Percentiles rank a stretch among this genome's conserved stretches.
phyloP scores from a whole-genome alignment of 768 basidiomycete species.

The Pleurotus salmoneostramineus region DNA sequence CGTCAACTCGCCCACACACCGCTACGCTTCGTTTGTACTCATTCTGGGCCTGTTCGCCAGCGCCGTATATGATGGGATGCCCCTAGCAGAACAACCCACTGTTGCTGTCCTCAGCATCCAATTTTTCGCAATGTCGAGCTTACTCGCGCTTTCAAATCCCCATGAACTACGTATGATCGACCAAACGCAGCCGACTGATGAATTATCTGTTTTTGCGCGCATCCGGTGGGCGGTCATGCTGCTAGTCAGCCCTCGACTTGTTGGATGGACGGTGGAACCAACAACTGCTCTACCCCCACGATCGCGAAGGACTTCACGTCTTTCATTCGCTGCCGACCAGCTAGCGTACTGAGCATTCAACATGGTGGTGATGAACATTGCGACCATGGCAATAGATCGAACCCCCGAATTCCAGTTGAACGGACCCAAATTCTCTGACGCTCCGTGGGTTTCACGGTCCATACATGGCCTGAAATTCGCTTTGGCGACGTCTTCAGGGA shows the following conservation, averaged over 20 bases:
- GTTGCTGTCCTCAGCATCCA: background rate
- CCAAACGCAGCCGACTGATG: background rate
- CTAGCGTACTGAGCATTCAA: background rate
- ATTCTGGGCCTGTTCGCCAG: background rate
- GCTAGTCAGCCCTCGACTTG: background rate
- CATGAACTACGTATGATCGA: background rate
- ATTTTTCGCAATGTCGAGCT: background rate
- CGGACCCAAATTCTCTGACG: background rate
- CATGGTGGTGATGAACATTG: background rate
- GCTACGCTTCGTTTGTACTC: background rate
- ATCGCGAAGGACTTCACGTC: background rate
- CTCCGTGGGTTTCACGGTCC: background rate
- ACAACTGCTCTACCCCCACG: background rate
- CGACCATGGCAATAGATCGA: background rate
- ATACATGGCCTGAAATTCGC: background rate
- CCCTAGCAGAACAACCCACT: background rate
- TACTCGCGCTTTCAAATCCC: background rate
- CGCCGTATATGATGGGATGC: background rate
- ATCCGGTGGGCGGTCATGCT: background rate
- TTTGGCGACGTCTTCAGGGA: background rate
- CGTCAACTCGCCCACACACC: background rate
- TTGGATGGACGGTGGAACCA: background rate
- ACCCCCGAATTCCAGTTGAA: background rate
- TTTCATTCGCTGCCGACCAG: background rate
- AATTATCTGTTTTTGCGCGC: background rate